Conservation (phyloP, 495 filamentous ascomycete genomes). For the Penicillium turbatum region DNA sequence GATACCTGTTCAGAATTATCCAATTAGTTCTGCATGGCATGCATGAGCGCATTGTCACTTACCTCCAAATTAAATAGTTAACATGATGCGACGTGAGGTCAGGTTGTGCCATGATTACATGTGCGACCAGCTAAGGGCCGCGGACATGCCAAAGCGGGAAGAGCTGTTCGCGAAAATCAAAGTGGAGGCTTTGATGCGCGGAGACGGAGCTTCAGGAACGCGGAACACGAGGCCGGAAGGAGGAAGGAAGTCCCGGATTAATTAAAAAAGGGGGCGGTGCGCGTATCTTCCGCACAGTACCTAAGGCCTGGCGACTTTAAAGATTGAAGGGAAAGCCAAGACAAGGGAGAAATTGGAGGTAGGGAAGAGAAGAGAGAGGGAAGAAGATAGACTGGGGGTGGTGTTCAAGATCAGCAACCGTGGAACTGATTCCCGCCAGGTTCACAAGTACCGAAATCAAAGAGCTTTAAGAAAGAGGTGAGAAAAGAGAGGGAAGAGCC, state of each 20-base stretch:
- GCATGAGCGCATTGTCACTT: slow-evolving; percentile 39
- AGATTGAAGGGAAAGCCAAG: slow-evolving; percentile 10
- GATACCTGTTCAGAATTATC: slow-evolving; percentile 55
- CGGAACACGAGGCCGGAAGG: slow-evolving; percentile 10
- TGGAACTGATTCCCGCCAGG: neutral
- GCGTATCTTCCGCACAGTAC: slow-evolving; percentile 2
- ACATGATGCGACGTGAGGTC: slow-evolving; percentile 84
- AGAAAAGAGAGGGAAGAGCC: slow-evolving; percentile 14
- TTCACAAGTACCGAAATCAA: neutral
- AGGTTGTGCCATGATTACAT: slow-evolving; percentile 49
- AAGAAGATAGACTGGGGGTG: slow-evolving; percentile 1
- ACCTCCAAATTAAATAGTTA: slow-evolving; percentile 99
- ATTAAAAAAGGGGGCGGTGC: slow-evolving; percentile 5
- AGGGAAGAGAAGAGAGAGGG: slow-evolving; percentile 1
- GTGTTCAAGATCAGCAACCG: slow-evolving; percentile 9
- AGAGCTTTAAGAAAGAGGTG: slow-evolving; percentile 1
- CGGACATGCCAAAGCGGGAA: slow-evolving; percentile 37
- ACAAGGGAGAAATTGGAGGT: slow-evolving; percentile 4
- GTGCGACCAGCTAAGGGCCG: slow-evolving; percentile 37
- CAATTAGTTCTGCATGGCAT: slow-evolving; percentile 26
- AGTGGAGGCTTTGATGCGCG: slow-evolving; percentile 14
- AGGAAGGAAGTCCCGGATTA: slow-evolving; percentile 9
- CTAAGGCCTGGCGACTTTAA: neutral
- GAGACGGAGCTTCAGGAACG: slow-evolving; percentile 7
- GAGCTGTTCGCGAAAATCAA: slow-evolving; percentile 27